phyloP scores from a whole-genome alignment of 768 basidiomycete genomes.

The Tulasnella sp. region DNA sequence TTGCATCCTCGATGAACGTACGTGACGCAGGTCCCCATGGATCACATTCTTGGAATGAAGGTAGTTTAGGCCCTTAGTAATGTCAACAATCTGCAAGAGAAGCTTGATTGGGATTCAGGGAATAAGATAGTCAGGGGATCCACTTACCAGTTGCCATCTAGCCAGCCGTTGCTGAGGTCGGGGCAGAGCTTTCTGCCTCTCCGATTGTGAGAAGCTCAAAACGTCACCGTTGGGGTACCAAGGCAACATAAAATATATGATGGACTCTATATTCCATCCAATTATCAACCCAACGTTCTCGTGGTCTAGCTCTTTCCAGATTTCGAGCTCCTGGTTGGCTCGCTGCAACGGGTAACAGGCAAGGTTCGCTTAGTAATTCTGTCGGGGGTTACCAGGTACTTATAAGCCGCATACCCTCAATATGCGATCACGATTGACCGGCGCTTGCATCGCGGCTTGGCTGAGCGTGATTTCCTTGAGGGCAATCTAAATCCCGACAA shows the following conservation, averaged over 20 bases:
- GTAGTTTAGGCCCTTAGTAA: not conserved
- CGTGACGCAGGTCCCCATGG: not conserved
- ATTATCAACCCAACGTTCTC: too few species aligned
- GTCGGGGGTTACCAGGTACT: too few species aligned
- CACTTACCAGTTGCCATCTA: not conserved
- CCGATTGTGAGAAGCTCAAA: not conserved
- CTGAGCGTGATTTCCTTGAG: not conserved
- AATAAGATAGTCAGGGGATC: not conserved
- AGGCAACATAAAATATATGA: not conserved
- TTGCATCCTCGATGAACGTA: not conserved
- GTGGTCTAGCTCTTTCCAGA: too few species aligned
- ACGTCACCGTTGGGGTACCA: not conserved
- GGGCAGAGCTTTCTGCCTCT: too few species aligned
- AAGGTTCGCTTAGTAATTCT: too few species aligned
- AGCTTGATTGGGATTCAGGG: not conserved
- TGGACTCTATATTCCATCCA: too few species aligned
- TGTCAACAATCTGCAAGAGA: not conserved
- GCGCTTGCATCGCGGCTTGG: too few species aligned
- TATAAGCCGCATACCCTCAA: too few species aligned
- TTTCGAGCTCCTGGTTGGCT: too few species aligned
- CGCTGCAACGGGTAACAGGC: too few species aligned
- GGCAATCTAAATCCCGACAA: not conserved
- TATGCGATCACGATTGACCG: too few species aligned
- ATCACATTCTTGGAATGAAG: not conserved
- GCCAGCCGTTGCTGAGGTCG: too few species aligned